Base-by-base conservation (phyloP, 257 asterid genomes). In the Penstemon barbatus region DNA sequence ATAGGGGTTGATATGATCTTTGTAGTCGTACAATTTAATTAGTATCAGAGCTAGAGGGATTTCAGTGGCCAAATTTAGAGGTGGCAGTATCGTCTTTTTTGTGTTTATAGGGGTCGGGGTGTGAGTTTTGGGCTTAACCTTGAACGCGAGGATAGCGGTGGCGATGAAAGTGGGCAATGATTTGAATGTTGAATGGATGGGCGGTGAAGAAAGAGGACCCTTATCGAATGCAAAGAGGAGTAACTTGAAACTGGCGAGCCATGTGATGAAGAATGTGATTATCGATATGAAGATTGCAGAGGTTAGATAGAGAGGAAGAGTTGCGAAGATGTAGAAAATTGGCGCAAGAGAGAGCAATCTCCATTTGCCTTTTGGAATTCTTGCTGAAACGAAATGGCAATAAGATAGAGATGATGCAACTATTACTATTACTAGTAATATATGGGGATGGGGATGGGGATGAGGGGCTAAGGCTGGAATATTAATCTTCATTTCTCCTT, bases 181-280 rank as follows among this genome's bases (percentile, higher is more conserved):
- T 6, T 72, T 67, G 2, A 15, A 15, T 15, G 18, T 15, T 15
- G 18, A 15, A 15, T 15, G 18, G 18, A 71, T 51, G 3, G 83
- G 64, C 11, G 70, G 64, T n/a, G 70, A 42, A 2, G 80, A 73
- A 49, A 89, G 55, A 0, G 96, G 93, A 4, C 93, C 95, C 5
- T 39, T 77, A 48, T 82, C 81, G 71, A 84, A 90, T 38, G 91
- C 85, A 63, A 82, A 86, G 50, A 87, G 88, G 61, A 86, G 69
- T 0, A 85, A 79, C 72, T 85, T 79, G 83, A 78, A 87, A 65
- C 56, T 79, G 40, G 87, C 71, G 0, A 90, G 81, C 86, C 93
- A 90, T 1, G 90, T 81, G 73, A 89, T 49, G 78, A 71, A 78
- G 71, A 86, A 74, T 1, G 86, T 71, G 4, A 76, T 57, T 50